These are phyloP conservation scores for Xerophyta viscosa DNA, from an alignment of 106 monocot genomes.

Conservation along the genomic window DNA sequence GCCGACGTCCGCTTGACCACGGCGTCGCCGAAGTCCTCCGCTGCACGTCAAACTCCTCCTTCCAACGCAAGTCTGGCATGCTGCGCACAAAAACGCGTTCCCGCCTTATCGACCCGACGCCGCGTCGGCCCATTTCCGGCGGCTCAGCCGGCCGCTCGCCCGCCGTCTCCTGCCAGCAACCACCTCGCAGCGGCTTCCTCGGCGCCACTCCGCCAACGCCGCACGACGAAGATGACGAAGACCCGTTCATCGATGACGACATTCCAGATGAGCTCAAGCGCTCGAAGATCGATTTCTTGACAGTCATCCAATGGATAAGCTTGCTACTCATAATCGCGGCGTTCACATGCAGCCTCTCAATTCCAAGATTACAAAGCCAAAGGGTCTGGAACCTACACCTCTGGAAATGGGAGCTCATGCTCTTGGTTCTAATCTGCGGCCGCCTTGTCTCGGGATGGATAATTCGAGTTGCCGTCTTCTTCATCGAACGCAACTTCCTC, in stretches of 20 bases:
- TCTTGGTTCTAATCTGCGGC: constrained; percentile 40
- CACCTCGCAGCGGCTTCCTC: constrained; percentile 6
- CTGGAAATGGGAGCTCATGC: constrained; percentile 53
- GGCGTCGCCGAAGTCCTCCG: constrained; percentile 15
- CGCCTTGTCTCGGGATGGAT: constrained; percentile 48
- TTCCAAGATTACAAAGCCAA: neutral
- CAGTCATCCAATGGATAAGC: constrained; percentile 33
- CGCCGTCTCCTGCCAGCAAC: constrained; percentile 11
- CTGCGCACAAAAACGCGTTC: constrained; percentile 36
- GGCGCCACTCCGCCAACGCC: constrained; percentile 9
- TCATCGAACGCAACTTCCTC: constrained; percentile 18
- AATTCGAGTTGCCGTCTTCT: constrained; percentile 31
- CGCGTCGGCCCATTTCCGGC: neutral
- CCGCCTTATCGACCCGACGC: constrained; percentile 36
- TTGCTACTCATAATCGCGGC: constrained; percentile 27
- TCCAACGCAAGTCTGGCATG: constrained; percentile 7
- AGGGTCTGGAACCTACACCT: constrained; percentile 27
- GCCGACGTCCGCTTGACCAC: neutral
- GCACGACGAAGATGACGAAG: constrained; percentile 43
- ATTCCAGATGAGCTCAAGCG: constrained; percentile 43
- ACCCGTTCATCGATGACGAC: constrained; percentile 44
- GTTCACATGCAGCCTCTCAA: constrained; percentile 24
- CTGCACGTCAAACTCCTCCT: constrained; percentile 28
- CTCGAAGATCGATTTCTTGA: constrained; percentile 10
- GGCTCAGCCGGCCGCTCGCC: neutral